Conservation (phyloP, 78 protist genomes). For the Planoprotostelium fungivorum region DNA sequence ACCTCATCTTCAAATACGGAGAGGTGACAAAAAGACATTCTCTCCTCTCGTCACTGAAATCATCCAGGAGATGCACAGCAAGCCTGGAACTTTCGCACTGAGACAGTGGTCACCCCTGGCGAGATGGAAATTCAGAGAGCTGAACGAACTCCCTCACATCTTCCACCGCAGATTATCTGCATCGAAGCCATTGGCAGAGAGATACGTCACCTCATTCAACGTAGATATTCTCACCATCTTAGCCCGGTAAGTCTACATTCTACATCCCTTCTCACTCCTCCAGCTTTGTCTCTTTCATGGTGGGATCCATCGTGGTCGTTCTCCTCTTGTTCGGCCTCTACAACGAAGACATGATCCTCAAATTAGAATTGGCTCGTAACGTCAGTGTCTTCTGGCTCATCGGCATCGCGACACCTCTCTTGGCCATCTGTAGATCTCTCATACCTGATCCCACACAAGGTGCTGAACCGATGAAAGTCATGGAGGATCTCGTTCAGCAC, state of each 20-base stretch:
- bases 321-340: constrained; percentile 36
- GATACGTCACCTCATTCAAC: background rate
- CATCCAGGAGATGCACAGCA: constrained; percentile 61
- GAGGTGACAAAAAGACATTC: constrained; percentile 20
- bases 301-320: constrained; percentile 53
- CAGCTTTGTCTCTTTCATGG: constrained; percentile 49
- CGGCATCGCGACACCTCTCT: constrained; percentile 45
- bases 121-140: constrained; percentile 76
- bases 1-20: constrained; percentile 72
- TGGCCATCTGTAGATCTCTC: constrained; percentile 48
- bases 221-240: background rate
- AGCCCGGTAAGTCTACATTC: background rate
- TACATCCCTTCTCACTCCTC: background rate
- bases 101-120: constrained; percentile 82
- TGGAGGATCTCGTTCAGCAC: constrained; percentile 48
- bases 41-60: background rate
- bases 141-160: constrained; percentile 80
- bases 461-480: constrained; percentile 42
- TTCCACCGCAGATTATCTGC: constrained; percentile 32
- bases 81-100: constrained; percentile 57
- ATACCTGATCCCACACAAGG: constrained; percentile 46
- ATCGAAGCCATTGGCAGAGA: background rate
- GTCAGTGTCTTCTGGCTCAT: constrained; percentile 57
- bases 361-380: constrained; percentile 32
- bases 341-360: constrained; percentile 51